Evolutionary conservation across 306 rosid species (phyloP).

Genomic region (Casuarina cunninghamiana): DNA sequence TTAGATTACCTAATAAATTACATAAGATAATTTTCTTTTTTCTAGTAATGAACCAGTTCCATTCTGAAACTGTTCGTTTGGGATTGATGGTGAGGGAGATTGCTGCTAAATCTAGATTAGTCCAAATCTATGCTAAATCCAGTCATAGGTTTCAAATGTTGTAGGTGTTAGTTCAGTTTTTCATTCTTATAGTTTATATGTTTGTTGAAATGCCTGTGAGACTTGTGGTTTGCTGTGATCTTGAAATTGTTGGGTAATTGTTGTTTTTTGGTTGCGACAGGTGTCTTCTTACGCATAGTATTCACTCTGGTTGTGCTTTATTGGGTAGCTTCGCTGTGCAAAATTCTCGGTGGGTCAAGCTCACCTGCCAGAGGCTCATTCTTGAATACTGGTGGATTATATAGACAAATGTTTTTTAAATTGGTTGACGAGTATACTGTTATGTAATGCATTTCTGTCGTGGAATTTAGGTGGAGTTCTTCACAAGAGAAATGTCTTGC

Average conservation of each 20-base stretch:
- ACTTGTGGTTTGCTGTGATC: background rate
- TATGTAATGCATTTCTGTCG: background rate
- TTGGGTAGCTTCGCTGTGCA: constrained; percentile 67
- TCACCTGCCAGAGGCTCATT: constrained; percentile 39
- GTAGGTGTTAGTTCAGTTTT: background rate
- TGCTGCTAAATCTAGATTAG: no score
- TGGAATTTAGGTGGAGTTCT: constrained; percentile 43
- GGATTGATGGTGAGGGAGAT: no score
- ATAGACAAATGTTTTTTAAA: background rate
- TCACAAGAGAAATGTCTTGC: constrained; percentile 59
- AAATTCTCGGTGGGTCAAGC: constrained; percentile 42
- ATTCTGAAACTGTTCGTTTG: no score
- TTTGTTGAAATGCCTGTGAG: background rate
- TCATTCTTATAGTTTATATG: background rate
- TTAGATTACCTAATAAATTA: no score
- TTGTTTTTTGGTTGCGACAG: background rate
- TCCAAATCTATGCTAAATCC: no score
- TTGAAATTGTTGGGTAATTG: no score
- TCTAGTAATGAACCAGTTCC: no score
- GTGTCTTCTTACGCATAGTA: no score
- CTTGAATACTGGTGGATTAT: constrained; percentile 37
- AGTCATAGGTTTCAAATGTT: no score
- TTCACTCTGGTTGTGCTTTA: constrained; percentile 40
- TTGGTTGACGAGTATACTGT: background rate
- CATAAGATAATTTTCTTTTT: no score